Base-by-base conservation (phyloP, 2,329 filamentous ascomycete species). In the Penicillium carneum region DNA sequence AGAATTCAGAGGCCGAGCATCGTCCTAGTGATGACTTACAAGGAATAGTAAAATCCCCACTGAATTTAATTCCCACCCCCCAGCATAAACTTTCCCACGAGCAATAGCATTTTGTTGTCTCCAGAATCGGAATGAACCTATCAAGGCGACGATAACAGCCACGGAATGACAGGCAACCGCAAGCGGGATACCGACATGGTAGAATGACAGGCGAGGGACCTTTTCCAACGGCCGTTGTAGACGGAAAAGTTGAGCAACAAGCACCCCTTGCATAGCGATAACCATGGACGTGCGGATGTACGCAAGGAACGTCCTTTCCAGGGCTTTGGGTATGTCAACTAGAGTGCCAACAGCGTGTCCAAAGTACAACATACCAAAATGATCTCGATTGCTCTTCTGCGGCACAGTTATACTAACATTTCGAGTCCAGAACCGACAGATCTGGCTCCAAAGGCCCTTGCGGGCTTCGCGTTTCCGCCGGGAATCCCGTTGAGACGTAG, bases 341-440 rank as follows among this genome's bases (percentile, higher is more conserved):
- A 11, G 1, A 10, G 10, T 26, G 5, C 10, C 3, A 23, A 36
- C 23, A 20, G 12, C 26, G 3, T 29, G 12, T 9, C 3, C 20
- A 23, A 34, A 12, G 18, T 12, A 11, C 10, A 29, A 68, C 71
- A 58, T 64, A 80, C 78, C 78, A 57, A 77, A 77, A 67, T 80
- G 74, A 66, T 80, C 78, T 4, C 78, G 72, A 64, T 79, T 79
- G 29, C 71, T 76, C 61, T 77, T 77, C 52, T 78, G 76, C 11
- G 76, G 65, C 14, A 80, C 77, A 0, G 72, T 75, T 63, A 80
- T 48, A 4, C 70, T 72, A 8, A 80, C 73, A 65, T 79, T 61
- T n/a, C 77, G 96, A 88, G 64, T 89, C 92, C 78, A 99, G 95
- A 43, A 98, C 86, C 71, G 94, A 87, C 59, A 87, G 81, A 79